These are phyloP conservation scores for Nitzschia sp. DNA, from an alignment of 108 stramenopile genomes.

Conservation along the genomic window DNA sequence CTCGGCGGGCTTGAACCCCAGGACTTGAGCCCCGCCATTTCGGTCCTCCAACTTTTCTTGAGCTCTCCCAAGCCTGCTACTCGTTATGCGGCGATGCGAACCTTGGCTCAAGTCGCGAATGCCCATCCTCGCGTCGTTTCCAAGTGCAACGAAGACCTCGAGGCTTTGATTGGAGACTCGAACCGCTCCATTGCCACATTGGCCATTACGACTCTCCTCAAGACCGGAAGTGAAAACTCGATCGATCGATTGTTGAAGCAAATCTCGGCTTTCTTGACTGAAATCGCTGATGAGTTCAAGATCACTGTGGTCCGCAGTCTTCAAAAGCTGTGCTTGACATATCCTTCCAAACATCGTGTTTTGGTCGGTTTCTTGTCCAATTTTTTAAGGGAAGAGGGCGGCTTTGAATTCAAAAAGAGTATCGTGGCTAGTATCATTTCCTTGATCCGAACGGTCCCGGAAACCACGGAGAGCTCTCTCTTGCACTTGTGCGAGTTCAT, in stretches of 20 bases:
- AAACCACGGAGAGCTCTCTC: constrained; percentile 84
- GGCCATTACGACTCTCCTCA: constrained; percentile 98
- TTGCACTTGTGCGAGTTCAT: constrained; percentile 97
- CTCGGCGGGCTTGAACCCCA: constrained; percentile 92
- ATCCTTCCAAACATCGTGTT: constrained; percentile 89
- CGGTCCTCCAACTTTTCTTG: constrained; percentile 95
- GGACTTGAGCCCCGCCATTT: constrained; percentile 94
- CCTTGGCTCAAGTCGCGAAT: constrained; percentile 90
- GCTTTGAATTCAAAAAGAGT: constrained; percentile 91
- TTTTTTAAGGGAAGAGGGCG: constrained; percentile 94
- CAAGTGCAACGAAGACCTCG: constrained; percentile 99
- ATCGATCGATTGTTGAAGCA: constrained; percentile 98
- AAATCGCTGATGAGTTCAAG: constrained; percentile 99
- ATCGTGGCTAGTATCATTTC: constrained; percentile 88
- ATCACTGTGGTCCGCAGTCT: constrained; percentile 90
- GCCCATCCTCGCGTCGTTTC: constrained; percentile 91
- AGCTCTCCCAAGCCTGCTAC: constrained; percentile 93
- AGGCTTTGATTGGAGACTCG: constrained; percentile 92
- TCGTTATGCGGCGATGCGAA: constrained; percentile 94
- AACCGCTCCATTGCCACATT: constrained; percentile 98
- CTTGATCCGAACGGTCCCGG: constrained; percentile 84
- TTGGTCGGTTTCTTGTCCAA: constrained; percentile 92
- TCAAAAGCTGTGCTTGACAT: constrained; percentile 88
- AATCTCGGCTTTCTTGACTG: constrained; percentile 96
- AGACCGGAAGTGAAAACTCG: constrained; percentile 95